A percentile compares a stretch with the other conserved stretches of the same genome.
Evolutionary conservation across 345 rosid genomes (phyloP).

Genomic region (Leavenworthia alabamica): DNA sequence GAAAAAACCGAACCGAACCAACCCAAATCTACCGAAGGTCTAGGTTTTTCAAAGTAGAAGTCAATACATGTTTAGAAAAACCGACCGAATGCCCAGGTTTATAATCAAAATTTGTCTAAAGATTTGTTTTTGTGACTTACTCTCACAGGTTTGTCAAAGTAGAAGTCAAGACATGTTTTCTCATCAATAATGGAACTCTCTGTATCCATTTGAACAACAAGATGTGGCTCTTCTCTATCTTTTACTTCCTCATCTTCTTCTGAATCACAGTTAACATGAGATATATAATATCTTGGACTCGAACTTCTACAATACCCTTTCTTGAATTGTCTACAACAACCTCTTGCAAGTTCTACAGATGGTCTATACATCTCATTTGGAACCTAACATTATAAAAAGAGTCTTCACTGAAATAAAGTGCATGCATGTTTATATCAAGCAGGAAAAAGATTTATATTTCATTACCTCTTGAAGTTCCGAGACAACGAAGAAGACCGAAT

Average conservation of each 20-base stretch:
- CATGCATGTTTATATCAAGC: background rate
- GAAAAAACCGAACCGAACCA: too few relatives aligned
- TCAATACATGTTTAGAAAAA: too few relatives aligned
- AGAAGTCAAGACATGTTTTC: slow-evolving; percentile 74
- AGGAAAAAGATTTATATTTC: background rate
- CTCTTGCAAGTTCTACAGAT: slow-evolving; percentile 54
- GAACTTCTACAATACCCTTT: slow-evolving; percentile 47
- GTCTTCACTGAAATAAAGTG: background rate
- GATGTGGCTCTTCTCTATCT: slow-evolving; percentile 40
- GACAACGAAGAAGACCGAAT: slow-evolving; percentile 73
- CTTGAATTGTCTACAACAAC: slow-evolving; percentile 60
- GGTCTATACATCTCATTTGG: slow-evolving; percentile 63
- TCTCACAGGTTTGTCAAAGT: slow-evolving; percentile 60
- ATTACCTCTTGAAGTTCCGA: slow-evolving; percentile 77
- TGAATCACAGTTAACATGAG: slow-evolving; percentile 41
- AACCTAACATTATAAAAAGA: slow-evolving; percentile 46
- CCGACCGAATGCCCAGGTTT: too few relatives aligned
- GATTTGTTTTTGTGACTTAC: slow-evolving; percentile 50
- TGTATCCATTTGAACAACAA: slow-evolving; percentile 91
- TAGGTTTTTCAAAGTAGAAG: too few relatives aligned
- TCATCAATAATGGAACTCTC: slow-evolving; percentile 70
- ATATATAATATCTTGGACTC: slow-evolving; percentile 62
- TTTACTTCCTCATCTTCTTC: slow-evolving; percentile 28
- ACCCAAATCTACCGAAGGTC: too few relatives aligned
- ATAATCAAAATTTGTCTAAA: too few relatives aligned